phyloP scores from a whole-genome alignment of 2,329 filamentous ascomycete genomes.

The Fonsecaea multimorphosa region DNA sequence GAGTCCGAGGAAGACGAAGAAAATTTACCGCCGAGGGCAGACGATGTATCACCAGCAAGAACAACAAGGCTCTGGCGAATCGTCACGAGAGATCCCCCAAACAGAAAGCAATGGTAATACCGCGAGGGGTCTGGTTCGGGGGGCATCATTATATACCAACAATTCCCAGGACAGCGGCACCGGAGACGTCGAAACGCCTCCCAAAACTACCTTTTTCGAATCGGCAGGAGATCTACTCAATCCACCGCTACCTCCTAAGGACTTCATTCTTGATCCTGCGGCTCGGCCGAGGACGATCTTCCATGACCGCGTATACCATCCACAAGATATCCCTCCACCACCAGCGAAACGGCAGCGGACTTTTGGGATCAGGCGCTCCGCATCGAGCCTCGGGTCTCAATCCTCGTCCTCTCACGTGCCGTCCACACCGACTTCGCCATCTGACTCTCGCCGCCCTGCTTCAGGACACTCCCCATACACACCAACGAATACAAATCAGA shows the following conservation, averaged over 20 bases:
- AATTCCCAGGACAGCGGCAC: conserved; percentile 42
- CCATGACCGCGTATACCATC: conserved; percentile 94
- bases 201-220: conserved; percentile 91
- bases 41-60: conserved; percentile 63
- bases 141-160: conserved; percentile 58
- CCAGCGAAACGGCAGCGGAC: conserved; percentile 57
- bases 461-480: conserved; percentile 4
- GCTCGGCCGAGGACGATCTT: conserved; percentile 89
- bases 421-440: conserved; percentile 8
- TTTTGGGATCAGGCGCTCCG: conserved; percentile 40
- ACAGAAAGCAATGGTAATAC: conserved; percentile 2
- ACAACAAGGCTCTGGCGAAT: conserved; percentile 47
- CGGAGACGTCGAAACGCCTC: conserved; percentile 69
- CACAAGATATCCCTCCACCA: conserved; percentile 86
- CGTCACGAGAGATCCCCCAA: conserved; percentile 19
- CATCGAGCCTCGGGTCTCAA: conserved; percentile 20
- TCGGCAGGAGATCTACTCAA: conserved; percentile 91
- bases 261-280: conserved; percentile 83
- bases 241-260: conserved; percentile 79
- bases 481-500: neutral
- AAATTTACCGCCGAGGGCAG: conserved; percentile 78
- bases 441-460: conserved; percentile 14
- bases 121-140: conserved; percentile 49
- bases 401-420: conserved; percentile 7
- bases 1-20: conserved; percentile 64